Evolutionary conservation across 2,329 filamentous ascomycete genomes (phyloP).

Genomic region (Thelonectria blattea): DNA sequence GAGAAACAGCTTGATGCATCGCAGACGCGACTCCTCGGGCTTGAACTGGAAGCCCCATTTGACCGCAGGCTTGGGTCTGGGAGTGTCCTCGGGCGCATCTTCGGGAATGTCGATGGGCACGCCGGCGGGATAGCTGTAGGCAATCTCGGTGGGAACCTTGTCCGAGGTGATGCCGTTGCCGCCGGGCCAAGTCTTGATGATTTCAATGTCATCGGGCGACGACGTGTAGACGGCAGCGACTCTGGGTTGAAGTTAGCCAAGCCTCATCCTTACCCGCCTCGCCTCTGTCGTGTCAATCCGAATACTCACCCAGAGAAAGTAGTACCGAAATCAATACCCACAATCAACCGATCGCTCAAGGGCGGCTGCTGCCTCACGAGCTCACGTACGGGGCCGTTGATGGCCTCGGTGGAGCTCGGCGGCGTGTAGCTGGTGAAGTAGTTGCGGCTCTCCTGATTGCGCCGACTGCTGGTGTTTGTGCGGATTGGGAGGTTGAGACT

Average conservation of each 20-base stretch:
- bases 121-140: slow-evolving; percentile 55
- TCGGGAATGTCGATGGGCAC: slow-evolving; percentile 39
- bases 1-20: slow-evolving; percentile 85
- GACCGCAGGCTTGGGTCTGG: slow-evolving; percentile 49
- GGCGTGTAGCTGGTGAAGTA: slow-evolving; percentile 63
- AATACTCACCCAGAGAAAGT: slow-evolving; percentile 75
- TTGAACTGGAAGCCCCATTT: slow-evolving; percentile 88
- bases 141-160: slow-evolving; percentile 83
- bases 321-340: slow-evolving; percentile 85
- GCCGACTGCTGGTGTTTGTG: slow-evolving; percentile 51
- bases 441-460: slow-evolving; percentile 62
- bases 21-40: slow-evolving; percentile 75
- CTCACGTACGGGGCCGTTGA: slow-evolving; percentile 66
- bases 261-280: neutral
- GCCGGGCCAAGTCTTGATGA: slow-evolving; percentile 85
- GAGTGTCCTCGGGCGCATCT: slow-evolving; percentile 40
- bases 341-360: slow-evolving; percentile 69
- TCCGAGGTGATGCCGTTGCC: slow-evolving; percentile 87
- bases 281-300: too few species aligned
- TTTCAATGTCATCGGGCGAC: slow-evolving; percentile 79
- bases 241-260: slow-evolving; percentile 30
- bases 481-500: slow-evolving; percentile 60
- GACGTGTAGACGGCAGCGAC: slow-evolving; percentile 77
- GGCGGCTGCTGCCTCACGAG: slow-evolving; percentile 58
- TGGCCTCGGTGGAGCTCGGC: slow-evolving; percentile 64